Conservation (phyloP, 768 basidiomycete genomes). For the Termitomyces bulborhizus region DNA sequence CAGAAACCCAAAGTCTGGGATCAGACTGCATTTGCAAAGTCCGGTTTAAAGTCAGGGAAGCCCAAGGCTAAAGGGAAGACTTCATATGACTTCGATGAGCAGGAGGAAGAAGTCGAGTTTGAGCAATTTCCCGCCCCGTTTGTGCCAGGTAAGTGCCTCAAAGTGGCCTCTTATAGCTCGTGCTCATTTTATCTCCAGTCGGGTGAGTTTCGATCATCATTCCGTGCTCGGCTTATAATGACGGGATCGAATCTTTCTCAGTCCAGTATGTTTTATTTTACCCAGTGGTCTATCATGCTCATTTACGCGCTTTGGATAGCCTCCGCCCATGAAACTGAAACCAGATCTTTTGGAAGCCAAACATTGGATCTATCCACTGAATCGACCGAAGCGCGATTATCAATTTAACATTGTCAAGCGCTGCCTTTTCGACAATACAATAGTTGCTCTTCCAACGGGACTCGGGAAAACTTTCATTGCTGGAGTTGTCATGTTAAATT, state of each 20-base stretch:
- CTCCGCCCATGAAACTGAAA: constrained; percentile 69
- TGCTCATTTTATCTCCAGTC: constrained; percentile 25
- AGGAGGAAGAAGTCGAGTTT: constrained; percentile 59
- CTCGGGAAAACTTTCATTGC: constrained; percentile 98
- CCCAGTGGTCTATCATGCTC: background rate
- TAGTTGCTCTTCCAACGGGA: constrained; percentile 93
- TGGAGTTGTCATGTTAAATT: constrained; percentile 94
- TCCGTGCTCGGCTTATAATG: background rate
- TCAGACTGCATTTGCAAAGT: constrained; percentile 79
- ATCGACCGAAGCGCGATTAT: constrained; percentile 84
- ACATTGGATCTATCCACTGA: constrained; percentile 91
- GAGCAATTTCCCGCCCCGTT: constrained; percentile 85
- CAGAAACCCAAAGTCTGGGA: constrained; percentile 86
- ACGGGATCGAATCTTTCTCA: constrained; percentile 2
- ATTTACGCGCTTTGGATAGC: constrained; percentile 29
- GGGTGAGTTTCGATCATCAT: constrained; percentile 38
- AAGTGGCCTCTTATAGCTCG: background rate
- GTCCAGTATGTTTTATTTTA: constrained; percentile 24
- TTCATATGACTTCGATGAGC: constrained; percentile 41
- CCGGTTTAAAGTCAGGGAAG: constrained; percentile 55
- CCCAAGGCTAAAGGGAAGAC: constrained; percentile 45
- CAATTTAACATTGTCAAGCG: constrained; percentile 89
- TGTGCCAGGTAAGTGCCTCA: constrained; percentile 46
- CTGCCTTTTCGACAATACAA: constrained; percentile 86
- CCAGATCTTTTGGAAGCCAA: constrained; percentile 74